These are phyloP conservation scores for Singerocomus rubriflavus DNA, from an alignment of 1,284 basidiomycete species.

Conservation along the genomic window DNA sequence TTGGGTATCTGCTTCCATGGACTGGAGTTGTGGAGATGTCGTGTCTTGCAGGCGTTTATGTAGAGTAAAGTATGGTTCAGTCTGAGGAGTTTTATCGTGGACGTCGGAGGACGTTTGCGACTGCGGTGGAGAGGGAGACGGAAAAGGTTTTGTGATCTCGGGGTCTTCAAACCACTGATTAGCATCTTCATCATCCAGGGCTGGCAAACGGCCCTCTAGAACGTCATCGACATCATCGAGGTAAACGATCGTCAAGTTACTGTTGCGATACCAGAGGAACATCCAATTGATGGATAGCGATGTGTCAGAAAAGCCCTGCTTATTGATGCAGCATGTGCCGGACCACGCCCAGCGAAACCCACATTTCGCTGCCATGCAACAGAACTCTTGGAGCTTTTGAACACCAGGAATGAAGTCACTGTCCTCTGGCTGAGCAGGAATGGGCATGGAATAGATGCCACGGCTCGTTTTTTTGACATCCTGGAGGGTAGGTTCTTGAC, in stretches of 20 bases:
- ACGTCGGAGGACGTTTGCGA: not conserved
- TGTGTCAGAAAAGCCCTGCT: slow-evolving; percentile 15
- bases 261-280: slow-evolving; percentile 23
- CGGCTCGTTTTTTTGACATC: slow-evolving; percentile 11
- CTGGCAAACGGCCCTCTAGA: slow-evolving; percentile 9
- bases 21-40: slow-evolving; percentile 3
- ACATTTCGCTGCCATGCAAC: slow-evolving; percentile 17
- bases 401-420: not conserved
- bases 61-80: slow-evolving; percentile 9
- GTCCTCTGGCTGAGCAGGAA: too few relatives aligned
- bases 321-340: slow-evolving; percentile 28
- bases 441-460: too few relatives aligned
- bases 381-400: slow-evolving; percentile 26
- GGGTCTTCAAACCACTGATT: slow-evolving; percentile 20
- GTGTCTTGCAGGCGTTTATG: slow-evolving; percentile 5
- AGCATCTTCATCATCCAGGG: not conserved
- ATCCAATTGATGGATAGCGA: slow-evolving; percentile 26
- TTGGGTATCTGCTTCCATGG: slow-evolving; percentile 20
- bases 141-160: slow-evolving; percentile 19
- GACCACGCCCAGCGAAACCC: slow-evolving; percentile 27
- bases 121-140: not conserved
- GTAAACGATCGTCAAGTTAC: slow-evolving; percentile 26
- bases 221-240: slow-evolving; percentile 24
- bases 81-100: not conserved
- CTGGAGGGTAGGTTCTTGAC: slow-evolving; percentile 12